These are phyloP conservation scores for Cornus kousa DNA, from an alignment of 148 eudicot genomes.

Conservation along the genomic window DNA sequence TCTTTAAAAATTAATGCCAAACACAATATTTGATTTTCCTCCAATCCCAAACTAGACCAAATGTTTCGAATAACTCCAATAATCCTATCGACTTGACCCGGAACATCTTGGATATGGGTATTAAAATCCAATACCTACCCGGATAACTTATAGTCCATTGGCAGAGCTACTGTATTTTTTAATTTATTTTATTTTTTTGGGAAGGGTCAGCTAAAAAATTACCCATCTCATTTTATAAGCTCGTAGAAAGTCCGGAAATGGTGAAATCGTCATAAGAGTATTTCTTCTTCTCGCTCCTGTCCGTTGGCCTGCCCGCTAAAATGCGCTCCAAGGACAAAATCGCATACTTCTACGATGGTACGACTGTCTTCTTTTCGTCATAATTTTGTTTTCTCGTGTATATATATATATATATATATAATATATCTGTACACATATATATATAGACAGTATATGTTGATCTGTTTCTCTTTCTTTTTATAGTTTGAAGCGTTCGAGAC, in stretches of 20 bases:
- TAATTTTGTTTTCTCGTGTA: neutral
- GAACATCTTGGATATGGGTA: too few relatives aligned
- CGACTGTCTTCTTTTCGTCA: neutral
- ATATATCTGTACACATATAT: neutral
- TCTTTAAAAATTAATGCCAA: too few relatives aligned
- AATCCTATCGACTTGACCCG: too few relatives aligned
- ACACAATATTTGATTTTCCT: too few relatives aligned
- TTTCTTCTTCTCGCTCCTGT: neutral
- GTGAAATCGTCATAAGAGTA: neutral
- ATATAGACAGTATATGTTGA: neutral
- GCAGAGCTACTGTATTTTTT: too few relatives aligned
- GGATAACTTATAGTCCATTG: too few relatives aligned
- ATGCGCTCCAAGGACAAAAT: conserved; percentile 94
- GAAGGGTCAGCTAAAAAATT: too few relatives aligned
- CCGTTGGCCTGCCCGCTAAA: neutral
- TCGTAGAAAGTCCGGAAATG: neutral
- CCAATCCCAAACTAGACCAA: too few relatives aligned
- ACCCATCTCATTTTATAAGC: neutral
- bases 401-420: neutral
- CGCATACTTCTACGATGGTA: conserved; percentile 95
- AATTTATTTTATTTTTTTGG: too few relatives aligned
- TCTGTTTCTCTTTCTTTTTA: neutral
- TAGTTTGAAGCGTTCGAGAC: neutral
- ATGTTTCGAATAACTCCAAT: too few relatives aligned
- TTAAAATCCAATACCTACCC: too few relatives aligned